Evolutionary conservation across 116 monocot genomes (phyloP).

Genomic region (Trichopus zeylanicus): DNA sequence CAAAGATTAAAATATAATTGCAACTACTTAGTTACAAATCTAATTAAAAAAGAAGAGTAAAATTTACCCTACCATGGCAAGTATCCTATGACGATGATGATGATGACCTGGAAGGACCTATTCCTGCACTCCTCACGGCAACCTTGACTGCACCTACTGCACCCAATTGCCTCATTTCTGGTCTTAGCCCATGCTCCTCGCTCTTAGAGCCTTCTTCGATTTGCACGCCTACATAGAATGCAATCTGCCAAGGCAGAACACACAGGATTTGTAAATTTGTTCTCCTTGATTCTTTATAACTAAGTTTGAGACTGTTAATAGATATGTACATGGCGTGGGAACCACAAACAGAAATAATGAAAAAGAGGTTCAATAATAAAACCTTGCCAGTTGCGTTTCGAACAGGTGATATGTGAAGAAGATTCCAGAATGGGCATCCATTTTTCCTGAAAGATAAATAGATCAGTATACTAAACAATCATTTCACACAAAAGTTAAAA

Average conservation of each 20-base stretch:
- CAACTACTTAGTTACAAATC: neutral
- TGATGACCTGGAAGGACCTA: constrained; percentile 32
- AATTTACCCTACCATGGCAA: neutral
- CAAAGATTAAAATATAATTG: neutral
- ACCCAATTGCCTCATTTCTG: constrained; percentile 54
- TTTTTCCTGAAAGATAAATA: constrained; percentile 59
- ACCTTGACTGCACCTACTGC: constrained; percentile 83
- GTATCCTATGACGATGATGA: constrained; percentile 19
- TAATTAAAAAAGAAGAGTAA: neutral
- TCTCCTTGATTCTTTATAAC: no score
- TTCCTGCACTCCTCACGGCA: constrained; percentile 55
- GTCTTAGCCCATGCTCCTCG: constrained; percentile 38
- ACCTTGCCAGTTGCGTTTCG: constrained; percentile 95
- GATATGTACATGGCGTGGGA: no score
- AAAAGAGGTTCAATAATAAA: neutral
- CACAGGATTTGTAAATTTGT: no score
- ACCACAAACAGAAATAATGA: no score
- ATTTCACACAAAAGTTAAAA: neutral
- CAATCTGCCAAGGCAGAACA: constrained; percentile 36
- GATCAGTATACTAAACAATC: neutral
- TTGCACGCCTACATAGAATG: constrained; percentile 69
- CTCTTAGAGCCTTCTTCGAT: constrained; percentile 49
- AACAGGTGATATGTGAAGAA: constrained; percentile 74
- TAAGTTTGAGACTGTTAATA: no score
- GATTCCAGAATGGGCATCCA: constrained; percentile 82